Conservation (phyloP, 1,284 basidiomycete species). For the Cryptococcus jaspeensis region DNA sequence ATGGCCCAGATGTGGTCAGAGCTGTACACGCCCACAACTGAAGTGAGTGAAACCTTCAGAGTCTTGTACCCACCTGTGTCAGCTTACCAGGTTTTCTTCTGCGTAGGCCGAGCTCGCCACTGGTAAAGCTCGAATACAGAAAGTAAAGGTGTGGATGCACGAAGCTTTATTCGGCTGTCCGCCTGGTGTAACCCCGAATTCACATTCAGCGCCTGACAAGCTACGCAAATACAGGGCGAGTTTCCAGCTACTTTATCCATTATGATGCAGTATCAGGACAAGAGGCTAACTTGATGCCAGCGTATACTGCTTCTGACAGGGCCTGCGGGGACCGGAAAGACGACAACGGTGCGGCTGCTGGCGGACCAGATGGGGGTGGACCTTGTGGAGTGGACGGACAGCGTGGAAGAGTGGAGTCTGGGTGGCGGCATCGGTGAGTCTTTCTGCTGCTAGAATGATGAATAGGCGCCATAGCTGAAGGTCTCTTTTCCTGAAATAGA, state of each 20-base stretch:
- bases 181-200: conserved; percentile 8
- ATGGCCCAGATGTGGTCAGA: conserved; percentile 67
- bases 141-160: conserved; percentile 77
- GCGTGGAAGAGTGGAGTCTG: conserved; percentile 46
- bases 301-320: conserved; percentile 82
- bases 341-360: conserved; percentile 74
- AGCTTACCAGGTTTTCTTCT: conserved; percentile 3
- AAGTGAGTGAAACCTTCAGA: conserved; percentile 54
- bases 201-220: conserved; percentile 53
- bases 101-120: conserved; percentile 76
- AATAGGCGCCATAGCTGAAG: neutral
- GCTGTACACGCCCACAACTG: conserved; percentile 64
- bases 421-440: conserved; percentile 35
- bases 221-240: conserved; percentile 74
- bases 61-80: neutral
- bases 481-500: conserved; percentile 42
- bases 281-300: conserved; percentile 53
- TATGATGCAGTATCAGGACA: neutral
- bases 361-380: conserved; percentile 73
- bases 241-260: too few relatives aligned
- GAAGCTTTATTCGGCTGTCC: conserved; percentile 70
- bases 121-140: conserved; percentile 80
- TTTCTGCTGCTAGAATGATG: neutral
- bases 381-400: conserved; percentile 76
- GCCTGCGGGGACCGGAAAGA: conserved; percentile 88